Evolutionary conservation across 768 basidiomycete genomes (phyloP), one percentile per base, ranked within the genome.

Genomic region (Lactarius deliciosus): DNA sequence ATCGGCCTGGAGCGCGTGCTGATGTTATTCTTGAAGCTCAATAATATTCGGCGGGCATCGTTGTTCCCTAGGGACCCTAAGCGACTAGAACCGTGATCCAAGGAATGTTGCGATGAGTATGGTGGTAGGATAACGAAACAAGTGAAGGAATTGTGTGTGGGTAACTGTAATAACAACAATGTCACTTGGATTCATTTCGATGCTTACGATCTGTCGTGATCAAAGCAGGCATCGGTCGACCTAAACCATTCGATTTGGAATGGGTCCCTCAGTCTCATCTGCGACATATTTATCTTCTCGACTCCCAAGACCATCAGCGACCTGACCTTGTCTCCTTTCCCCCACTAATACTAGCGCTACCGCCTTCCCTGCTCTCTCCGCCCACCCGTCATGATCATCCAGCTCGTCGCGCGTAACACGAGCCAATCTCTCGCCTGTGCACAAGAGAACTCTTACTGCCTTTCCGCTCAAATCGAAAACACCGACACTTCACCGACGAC

Each of bases 51-150:
- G 60, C 82, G 94, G 59, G 95, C 94, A 30, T 91, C 91, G 30
- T 75, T 98, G 74, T 98, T 98, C 88, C 97, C 97, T 16, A 85
- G 97, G 73, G 97, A 98, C 80, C 97, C 97, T 64, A 96, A 94
- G 81, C 83, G 96, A 64, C 81, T 98, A 71, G 91, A 92, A 71
- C 96, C 96, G 53, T 98, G 77, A 79, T 20, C 20, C 28, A 32
- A n/a, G 11, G 18, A 3, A 5, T 2, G 28, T 47, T 22, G 10
- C 9, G 1, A n/a, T 22, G 15, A n/a, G 8, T n/a, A 15, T 16
- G 25, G 32, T 15, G 5, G 22, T 50, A 13, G 25, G 13, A 9
- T 25, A 47, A 50, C 22, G 47, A 50, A 50, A n/a, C 22, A 13
- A 13, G 47, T 25, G 11, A 50, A 50, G 22, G 13, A 50, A 25